These are phyloP conservation scores for Polygonum aviculare DNA, from an alignment of 148 eudicot species.

Conservation along the genomic window DNA sequence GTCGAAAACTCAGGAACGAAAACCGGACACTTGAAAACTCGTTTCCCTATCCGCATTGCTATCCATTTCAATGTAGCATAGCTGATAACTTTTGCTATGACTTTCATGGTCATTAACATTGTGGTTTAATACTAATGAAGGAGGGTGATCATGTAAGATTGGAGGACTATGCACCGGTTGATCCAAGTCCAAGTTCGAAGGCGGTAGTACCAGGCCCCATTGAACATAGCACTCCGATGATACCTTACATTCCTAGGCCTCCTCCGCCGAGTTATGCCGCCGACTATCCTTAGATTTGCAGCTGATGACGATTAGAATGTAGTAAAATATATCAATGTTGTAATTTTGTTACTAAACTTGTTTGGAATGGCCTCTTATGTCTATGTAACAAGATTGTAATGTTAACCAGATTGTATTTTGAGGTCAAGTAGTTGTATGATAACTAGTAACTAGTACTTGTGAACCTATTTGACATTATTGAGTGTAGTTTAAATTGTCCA, in stretches of 20 bases:
- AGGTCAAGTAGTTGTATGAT: neutral
- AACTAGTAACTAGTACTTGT: too few relatives aligned
- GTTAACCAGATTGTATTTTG: neutral
- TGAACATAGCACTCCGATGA: conserved; percentile 38
- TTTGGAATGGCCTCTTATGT: neutral
- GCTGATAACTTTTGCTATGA: neutral
- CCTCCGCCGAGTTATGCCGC: conserved; percentile 4
- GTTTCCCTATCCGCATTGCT: too few relatives aligned
- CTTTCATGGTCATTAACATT: neutral
- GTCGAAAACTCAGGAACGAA: too few relatives aligned
- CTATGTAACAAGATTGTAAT: neutral
- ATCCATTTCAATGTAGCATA: too few relatives aligned
- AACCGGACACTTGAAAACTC: too few relatives aligned
- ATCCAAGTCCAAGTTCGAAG: conserved; percentile 46
- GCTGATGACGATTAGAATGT: neutral
- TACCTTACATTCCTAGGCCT: conserved; percentile 42
- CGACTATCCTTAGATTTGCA: neutral
- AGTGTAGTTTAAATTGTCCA: neutral
- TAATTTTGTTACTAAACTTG: neutral
- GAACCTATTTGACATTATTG: too few relatives aligned
- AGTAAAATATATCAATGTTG: neutral
- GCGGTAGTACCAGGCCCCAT: conserved; percentile 41
- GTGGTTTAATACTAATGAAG: conserved; percentile 8
- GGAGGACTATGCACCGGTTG: conserved; percentile 31
- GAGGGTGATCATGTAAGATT: conserved; percentile 9